phyloP scores from a whole-genome alignment of 768 basidiomycete species.

The Naganishia onofrii region DNA sequence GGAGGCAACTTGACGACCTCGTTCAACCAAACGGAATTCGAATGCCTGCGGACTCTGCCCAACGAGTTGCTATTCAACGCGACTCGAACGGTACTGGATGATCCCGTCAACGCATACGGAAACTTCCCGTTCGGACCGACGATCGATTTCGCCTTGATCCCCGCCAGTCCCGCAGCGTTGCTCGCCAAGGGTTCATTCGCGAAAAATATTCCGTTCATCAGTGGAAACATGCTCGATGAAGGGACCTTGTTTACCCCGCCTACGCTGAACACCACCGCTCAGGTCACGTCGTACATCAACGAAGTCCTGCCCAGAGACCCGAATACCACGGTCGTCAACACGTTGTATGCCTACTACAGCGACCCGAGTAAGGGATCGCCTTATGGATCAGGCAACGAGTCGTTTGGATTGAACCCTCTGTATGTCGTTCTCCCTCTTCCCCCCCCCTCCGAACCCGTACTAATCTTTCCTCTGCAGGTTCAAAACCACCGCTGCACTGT shows the following conservation, averaged over 20 bases:
- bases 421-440: slow-evolving; percentile 5
- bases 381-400: slow-evolving; percentile 45
- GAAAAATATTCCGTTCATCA: slow-evolving; percentile 43
- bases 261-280: slow-evolving; percentile 28
- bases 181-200: slow-evolving; percentile 42
- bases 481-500: slow-evolving; percentile 41
- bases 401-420: slow-evolving; percentile 42
- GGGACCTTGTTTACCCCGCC: slow-evolving; percentile 45
- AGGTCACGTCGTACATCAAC: slow-evolving; percentile 29
- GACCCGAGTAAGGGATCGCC: slow-evolving; percentile 41
- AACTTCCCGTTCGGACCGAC: slow-evolving; percentile 36
- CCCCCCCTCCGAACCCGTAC: not conserved
- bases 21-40: slow-evolving; percentile 33
- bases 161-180: slow-evolving; percentile 41
- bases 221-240: slow-evolving; percentile 48
- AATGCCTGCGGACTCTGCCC: slow-evolving; percentile 41
- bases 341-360: slow-evolving; percentile 39
- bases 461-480: slow-evolving; percentile 28
- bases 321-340: slow-evolving; percentile 34
- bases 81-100: slow-evolving; percentile 29
- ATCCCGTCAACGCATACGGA: slow-evolving; percentile 4
- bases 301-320: slow-evolving; percentile 32
- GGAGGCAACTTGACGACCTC: slow-evolving; percentile 9
- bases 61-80: slow-evolving; percentile 40
- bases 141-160: slow-evolving; percentile 47